These are phyloP conservation scores for Cardamine chenopodiifolia DNA, from an alignment of 345 rosid genomes.

Conservation along the genomic window DNA sequence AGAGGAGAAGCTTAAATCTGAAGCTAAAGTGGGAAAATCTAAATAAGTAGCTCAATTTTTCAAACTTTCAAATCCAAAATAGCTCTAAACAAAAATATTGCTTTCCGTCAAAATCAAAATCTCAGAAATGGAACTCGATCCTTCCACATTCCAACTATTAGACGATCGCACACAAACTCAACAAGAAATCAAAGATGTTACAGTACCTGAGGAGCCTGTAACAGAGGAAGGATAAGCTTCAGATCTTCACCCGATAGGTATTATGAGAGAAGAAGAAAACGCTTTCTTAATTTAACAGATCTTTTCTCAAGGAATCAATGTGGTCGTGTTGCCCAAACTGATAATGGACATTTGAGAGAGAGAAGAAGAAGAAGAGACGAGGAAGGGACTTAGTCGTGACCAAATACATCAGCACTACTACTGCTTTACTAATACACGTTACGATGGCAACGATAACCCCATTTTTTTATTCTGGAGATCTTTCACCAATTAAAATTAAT, in stretches of 20 bases:
- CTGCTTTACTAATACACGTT: conserved; percentile 38
- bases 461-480: conserved; percentile 35
- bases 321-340: conserved; percentile 36
- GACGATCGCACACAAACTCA: conserved; percentile 7
- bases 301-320: conserved; percentile 7
- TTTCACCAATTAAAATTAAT: neutral
- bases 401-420: conserved; percentile 53
- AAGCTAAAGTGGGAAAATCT: no score
- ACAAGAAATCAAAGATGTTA: neutral
- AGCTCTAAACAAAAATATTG: no score
- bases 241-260: conserved; percentile 20
- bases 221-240: conserved; percentile 38
- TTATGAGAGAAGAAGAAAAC: conserved; percentile 11
- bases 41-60: conserved; percentile 13
- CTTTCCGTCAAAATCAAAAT: no score
- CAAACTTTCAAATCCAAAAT: conserved; percentile 2
- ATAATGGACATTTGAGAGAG: no score
- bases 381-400: conserved; percentile 54
- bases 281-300: conserved; percentile 26
- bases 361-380: no score
- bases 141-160: no score
- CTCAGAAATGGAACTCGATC: no score
- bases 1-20: conserved; percentile 22
- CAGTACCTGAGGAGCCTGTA: conserved; percentile 37
- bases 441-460: conserved; percentile 35